A percentile compares a stretch with the other conserved stretches of the same genome.
These are phyloP conservation scores for Chamaecyparis obtusa DNA, from an alignment of 75 land plant genomes.

Conservation along the genomic window DNA sequence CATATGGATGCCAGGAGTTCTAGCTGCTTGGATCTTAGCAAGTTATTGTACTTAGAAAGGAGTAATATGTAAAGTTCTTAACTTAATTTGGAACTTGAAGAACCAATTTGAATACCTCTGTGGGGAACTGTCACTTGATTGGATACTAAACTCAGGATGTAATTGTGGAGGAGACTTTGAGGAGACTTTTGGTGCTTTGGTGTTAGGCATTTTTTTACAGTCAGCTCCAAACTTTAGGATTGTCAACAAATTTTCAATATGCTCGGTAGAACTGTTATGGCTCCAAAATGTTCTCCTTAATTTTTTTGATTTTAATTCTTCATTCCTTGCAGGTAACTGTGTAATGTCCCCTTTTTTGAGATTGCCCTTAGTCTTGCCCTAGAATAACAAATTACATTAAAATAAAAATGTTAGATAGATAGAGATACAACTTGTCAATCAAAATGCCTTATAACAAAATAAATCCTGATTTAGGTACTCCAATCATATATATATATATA, in stretches of 20 bases:
- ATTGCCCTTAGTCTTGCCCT: no score
- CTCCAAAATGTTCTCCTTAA: not conserved
- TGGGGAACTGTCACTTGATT: not conserved
- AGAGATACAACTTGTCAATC: no score
- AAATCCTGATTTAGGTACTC: no score
- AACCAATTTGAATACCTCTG: not conserved
- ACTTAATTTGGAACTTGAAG: not conserved
- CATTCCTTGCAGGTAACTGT: not conserved
- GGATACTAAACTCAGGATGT: not conserved
- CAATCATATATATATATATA: no score
- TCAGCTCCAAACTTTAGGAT: not conserved
- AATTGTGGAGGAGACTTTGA: not conserved
- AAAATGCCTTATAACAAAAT: no score
- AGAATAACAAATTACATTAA: no score
- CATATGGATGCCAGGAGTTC: not conserved
- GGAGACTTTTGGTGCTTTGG: not conserved
- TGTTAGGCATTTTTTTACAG: not conserved
- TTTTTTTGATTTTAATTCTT: not conserved
- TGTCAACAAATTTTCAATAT: not conserved
- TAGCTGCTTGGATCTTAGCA: not conserved
- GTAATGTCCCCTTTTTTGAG: no score
- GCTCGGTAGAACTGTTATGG: not conserved
- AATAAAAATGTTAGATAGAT: no score
- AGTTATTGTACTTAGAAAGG: not conserved
- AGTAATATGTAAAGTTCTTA: not conserved